Evolutionary conservation across 495 filamentous ascomycete species (phyloP), one percentile per base, ranked within the genome.

Genomic region (Penicillium bialowiezense): DNA sequence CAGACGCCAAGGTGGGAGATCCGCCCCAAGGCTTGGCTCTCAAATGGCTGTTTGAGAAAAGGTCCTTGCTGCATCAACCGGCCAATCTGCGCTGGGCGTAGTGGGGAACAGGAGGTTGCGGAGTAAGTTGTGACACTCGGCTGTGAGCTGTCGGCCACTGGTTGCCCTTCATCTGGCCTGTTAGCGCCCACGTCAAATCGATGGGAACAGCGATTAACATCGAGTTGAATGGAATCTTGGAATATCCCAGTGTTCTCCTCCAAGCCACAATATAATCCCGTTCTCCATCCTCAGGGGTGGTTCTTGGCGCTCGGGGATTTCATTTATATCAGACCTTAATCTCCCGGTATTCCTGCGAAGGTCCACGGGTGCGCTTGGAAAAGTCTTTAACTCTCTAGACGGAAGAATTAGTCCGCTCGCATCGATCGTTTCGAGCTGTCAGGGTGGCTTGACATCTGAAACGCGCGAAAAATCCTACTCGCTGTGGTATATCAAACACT

Each of bases 261-360:
- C 31, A 55, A 44, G 47, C 44, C 48, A 31, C 40, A 45, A 23
- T 24, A 23, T 19, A 36, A 39, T 35, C 21, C 6, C 35, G 24
- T 32, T 36, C 29, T 38, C 35, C 13, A 32, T 28, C 20, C 36
- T 14, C 37, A 36, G 19, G 33, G 26, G 7, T 21, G 34, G 14
- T 41, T 13, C 54, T 53, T 53, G 54, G 54, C 36, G 26, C 35
- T 31, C 20, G 34, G 23, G 36, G 43, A 35, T 21, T 52, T 56
- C 56, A 59, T 59, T 35, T 52, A 59, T 56, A 45, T 50, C 49
- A 59, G 49, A 52, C 56, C 45, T 32, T 28, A 33, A 43, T 42
- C 49, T 52, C 44, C 21, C 42, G 43, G 31, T 9, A 49, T 44
- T 24, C 24, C 45, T 31, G 17, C 54, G 41, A 20, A 31, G 52